Percentiles rank a stretch among this genome's conserved stretches.
Evolutionary conservation across 2,329 filamentous ascomycete genomes (phyloP).

Genomic region (Thelonectria blattea): DNA sequence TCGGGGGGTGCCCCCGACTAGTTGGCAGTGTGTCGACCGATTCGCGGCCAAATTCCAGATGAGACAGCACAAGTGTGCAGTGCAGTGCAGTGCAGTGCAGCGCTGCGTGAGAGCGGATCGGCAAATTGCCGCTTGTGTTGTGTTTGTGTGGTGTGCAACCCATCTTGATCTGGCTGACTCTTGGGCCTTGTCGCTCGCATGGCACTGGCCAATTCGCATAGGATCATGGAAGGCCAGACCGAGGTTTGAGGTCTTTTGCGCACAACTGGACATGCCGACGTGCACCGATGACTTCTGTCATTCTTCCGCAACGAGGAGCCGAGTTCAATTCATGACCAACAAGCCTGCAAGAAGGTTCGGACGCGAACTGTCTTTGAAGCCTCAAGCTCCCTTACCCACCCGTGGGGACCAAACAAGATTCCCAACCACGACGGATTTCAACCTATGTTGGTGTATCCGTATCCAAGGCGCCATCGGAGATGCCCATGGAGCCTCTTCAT

Average conservation of each 20-base stretch:
- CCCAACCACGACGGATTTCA: not conserved
- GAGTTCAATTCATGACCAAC: not conserved
- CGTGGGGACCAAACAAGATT: not conserved
- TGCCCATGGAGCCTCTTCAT: not conserved
- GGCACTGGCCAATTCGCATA: slow-evolving; percentile 7
- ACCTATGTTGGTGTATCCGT: not conserved
- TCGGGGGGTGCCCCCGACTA: slow-evolving; percentile 19
- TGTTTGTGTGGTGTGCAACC: slow-evolving; percentile 30
- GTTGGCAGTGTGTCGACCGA: slow-evolving; percentile 25
- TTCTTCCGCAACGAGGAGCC: not conserved
- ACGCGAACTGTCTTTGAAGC: not conserved
- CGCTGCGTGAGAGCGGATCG: slow-evolving; percentile 13
- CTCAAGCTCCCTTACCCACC: not conserved
- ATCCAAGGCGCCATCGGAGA: not conserved
- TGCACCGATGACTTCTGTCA: not conserved
- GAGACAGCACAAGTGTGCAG: slow-evolving; percentile 37
- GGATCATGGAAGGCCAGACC: not conserved
- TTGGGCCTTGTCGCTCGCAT: slow-evolving; percentile 15
- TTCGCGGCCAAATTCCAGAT: slow-evolving; percentile 27
- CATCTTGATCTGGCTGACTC: slow-evolving; percentile 19
- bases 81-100: slow-evolving; percentile 27
- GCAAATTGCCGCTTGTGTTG: slow-evolving; percentile 23
- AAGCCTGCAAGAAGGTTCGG: not conserved
- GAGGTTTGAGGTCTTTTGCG: not conserved
- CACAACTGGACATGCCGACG: not conserved